These are phyloP conservation scores for Yamadazyma kanchanaburiensis DNA, from an alignment of 1,139 yeast species.

Conservation along the genomic window DNA sequence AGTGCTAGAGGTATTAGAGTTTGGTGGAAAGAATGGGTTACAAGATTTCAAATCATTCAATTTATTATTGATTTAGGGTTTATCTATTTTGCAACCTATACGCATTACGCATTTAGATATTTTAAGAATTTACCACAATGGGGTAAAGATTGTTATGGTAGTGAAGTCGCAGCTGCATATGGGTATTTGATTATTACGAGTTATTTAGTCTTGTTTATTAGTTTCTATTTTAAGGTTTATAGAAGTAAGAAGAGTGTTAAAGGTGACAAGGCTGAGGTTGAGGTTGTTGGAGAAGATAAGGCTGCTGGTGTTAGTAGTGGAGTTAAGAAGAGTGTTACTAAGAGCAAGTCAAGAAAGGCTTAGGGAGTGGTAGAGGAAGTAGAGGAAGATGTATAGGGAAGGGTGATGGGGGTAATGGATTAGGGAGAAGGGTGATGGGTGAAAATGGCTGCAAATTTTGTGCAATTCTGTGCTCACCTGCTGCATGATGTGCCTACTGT, in stretches of 20 bases:
- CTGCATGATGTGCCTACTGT: too few species aligned
- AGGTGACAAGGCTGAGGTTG: slow-evolving; percentile 3
- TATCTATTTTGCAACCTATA: slow-evolving; percentile 90
- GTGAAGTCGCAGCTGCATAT: slow-evolving; percentile 85
- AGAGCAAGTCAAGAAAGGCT: slow-evolving; percentile 46
- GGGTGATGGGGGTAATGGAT: neutral
- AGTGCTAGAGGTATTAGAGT: slow-evolving; percentile 92
- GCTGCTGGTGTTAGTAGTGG: slow-evolving; percentile 9
- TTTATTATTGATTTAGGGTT: slow-evolving; percentile 85
- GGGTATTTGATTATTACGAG: slow-evolving; percentile 90
- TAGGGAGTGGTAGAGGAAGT: slow-evolving; percentile 7
- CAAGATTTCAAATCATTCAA: slow-evolving; percentile 93
- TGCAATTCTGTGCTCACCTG: too few species aligned
- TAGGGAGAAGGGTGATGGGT: neutral
- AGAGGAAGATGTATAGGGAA: neutral
- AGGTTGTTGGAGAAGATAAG: slow-evolving; percentile 5
- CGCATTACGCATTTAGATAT: slow-evolving; percentile 63
- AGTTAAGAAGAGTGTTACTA: slow-evolving; percentile 15
- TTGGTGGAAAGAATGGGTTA: slow-evolving; percentile 99
- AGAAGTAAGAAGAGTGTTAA: slow-evolving; percentile 23
- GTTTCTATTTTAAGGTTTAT: slow-evolving; percentile 89
- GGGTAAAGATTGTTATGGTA: slow-evolving; percentile 83
- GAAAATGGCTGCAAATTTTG: too few species aligned
- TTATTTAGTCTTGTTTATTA: slow-evolving; percentile 85
- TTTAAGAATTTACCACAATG: slow-evolving; percentile 66